These are phyloP conservation scores for Ziziphus jujuba DNA, from an alignment of 306 rosid species.

Conservation along the genomic window DNA sequence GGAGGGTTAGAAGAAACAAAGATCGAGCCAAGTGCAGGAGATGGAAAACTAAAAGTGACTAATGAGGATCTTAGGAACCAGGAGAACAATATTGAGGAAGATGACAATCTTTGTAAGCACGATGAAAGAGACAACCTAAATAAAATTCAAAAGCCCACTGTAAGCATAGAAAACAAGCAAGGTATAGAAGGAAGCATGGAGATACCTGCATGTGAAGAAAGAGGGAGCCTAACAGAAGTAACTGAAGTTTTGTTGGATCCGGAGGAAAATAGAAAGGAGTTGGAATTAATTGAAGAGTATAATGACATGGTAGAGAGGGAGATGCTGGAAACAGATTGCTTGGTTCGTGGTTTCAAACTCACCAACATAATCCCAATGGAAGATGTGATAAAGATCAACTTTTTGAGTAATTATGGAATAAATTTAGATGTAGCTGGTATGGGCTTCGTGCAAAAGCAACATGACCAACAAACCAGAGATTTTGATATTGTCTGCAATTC, in stretches of 20 bases:
- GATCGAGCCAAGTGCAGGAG: constrained; percentile 29
- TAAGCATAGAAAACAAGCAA: constrained; percentile 31
- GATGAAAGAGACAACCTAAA: constrained; percentile 42
- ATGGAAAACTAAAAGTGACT: constrained; percentile 24
- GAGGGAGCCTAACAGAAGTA: constrained; percentile 27
- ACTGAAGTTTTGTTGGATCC: constrained; percentile 34
- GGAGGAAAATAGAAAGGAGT: constrained; percentile 30
- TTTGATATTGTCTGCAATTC: constrained; percentile 34
- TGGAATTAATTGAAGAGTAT: constrained; percentile 30
- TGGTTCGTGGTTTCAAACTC: constrained; percentile 31
- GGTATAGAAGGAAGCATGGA: constrained; percentile 28
- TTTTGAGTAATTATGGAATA: constrained; percentile 26
- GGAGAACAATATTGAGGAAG: constrained; percentile 33
- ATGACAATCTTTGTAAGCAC: constrained; percentile 33
- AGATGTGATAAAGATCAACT: constrained; percentile 25
- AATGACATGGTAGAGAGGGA: constrained; percentile 34
- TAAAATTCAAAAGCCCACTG: constrained; percentile 26
- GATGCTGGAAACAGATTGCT: constrained; percentile 37
- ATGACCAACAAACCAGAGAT: constrained; percentile 31
- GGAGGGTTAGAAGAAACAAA: constrained; percentile 13
- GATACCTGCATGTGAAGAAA: constrained; percentile 34
- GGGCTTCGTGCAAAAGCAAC: constrained; percentile 36
- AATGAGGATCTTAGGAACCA: constrained; percentile 33
- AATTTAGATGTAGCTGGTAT: constrained; percentile 28
- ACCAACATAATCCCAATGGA: constrained; percentile 35